These are phyloP conservation scores for Tilletia walkeri DNA, from an alignment of 1,284 basidiomycete species.

Conservation along the genomic window DNA sequence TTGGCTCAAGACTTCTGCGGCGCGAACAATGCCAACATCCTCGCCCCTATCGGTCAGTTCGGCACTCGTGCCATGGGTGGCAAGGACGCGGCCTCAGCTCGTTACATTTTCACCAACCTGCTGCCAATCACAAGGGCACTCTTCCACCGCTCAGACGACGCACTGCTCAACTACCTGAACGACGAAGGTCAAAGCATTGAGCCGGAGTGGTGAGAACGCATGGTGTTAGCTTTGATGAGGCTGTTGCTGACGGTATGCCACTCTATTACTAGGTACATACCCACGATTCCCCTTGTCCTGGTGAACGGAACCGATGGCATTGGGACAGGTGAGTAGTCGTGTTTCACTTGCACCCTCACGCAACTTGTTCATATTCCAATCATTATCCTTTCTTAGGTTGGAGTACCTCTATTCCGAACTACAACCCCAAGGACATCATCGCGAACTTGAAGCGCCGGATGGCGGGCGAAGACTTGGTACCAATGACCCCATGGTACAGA, in stretches of 20 bases:
- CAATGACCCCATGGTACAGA: conserved; percentile 95
- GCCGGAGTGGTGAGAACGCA: conserved; percentile 69
- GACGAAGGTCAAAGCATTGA: conserved; percentile 89
- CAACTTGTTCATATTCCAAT: not conserved
- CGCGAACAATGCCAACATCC: conserved; percentile 90
- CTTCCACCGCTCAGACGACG: conserved; percentile 82
- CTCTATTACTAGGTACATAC: conserved; percentile 66
- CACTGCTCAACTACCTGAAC: conserved; percentile 75
- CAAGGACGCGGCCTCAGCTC: conserved; percentile 79
- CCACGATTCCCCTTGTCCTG: conserved; percentile 81
- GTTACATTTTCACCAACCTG: conserved; percentile 92
- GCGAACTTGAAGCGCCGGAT: conserved; percentile 82
- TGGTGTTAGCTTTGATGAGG: not conserved
- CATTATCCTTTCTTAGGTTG: conserved; percentile 62
- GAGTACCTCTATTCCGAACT: conserved; percentile 90
- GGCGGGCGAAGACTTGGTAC: conserved; percentile 76
- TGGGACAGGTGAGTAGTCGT: conserved; percentile 67
- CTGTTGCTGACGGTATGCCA: not conserved
- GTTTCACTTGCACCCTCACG: too few species aligned
- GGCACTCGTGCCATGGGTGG: conserved; percentile 66
- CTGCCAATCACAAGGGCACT: conserved; percentile 74
- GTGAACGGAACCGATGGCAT: conserved; percentile 97
- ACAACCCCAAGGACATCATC: conserved; percentile 88
- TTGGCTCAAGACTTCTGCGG: conserved; percentile 93
- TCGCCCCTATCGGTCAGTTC: conserved; percentile 90